A percentile compares a stretch with the other conserved stretches of the same genome.
phyloP scores from a whole-genome alignment of 108 stramenopile genomes.

The Phaeodactylum tricornutum region DNA sequence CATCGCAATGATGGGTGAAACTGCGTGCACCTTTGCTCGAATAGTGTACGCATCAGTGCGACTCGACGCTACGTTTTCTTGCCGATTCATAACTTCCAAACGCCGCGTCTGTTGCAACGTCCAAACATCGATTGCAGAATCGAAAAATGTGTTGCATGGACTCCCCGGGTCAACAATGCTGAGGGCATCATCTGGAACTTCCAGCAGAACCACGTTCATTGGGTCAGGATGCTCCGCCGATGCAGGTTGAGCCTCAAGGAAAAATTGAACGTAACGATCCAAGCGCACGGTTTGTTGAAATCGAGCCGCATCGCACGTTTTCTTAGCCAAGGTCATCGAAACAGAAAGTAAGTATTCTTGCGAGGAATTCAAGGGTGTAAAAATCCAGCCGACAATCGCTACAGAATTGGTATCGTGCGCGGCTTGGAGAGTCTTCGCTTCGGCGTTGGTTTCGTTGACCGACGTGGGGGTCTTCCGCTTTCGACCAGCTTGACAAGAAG shows the following conservation, averaged over 20 bases:
- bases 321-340: conserved; percentile 5
- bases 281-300: conserved; percentile 1
- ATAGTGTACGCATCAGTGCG: conserved; percentile 5
- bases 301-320: conserved; percentile 13
- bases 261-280: too few relatives aligned
- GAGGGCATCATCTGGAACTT: conserved; percentile 10
- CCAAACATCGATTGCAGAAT: conserved; percentile 6
- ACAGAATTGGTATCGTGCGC: too few relatives aligned
- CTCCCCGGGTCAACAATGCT: neutral
- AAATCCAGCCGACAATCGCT: conserved; percentile 1
- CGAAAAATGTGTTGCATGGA: neutral
- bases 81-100: conserved; percentile 1
- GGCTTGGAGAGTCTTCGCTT: too few relatives aligned
- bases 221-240: neutral
- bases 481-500: too few relatives aligned
- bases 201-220: conserved; percentile 3
- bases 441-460: too few relatives aligned
- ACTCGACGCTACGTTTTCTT: conserved; percentile 10
- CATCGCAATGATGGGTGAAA: conserved; percentile 62
- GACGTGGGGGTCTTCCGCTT: too few relatives aligned
- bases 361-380: neutral
- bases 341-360: conserved; percentile 20
- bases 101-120: conserved; percentile 13
- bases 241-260: conserved; percentile 1
- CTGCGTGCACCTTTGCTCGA: conserved; percentile 47